These are phyloP conservation scores for Phenoliferia sp. DNA, from an alignment of 1,284 basidiomycete species.

Conservation along the genomic window DNA sequence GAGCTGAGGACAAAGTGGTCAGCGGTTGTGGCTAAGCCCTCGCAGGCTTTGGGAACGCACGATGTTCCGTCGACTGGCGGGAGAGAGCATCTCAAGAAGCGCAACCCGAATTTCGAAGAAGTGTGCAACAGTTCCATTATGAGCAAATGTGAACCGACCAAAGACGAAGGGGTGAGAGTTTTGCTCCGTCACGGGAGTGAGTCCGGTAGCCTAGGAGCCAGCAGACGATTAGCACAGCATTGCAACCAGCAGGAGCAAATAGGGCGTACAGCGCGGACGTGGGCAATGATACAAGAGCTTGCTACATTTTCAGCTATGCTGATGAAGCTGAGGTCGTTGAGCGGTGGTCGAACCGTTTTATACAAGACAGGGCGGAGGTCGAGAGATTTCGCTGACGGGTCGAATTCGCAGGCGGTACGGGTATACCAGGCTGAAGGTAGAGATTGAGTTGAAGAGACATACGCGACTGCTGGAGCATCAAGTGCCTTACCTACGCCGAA, in stretches of 20 bases:
- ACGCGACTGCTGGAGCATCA: neutral
- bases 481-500: neutral
- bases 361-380: neutral
- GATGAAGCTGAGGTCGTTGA: neutral
- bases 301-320: neutral
- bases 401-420: neutral
- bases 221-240: neutral
- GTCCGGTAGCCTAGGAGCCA: neutral
- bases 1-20: no score
- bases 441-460: neutral
- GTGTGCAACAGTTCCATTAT: neutral
- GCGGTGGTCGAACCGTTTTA: neutral
- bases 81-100: neutral
- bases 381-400: neutral
- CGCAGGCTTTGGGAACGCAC: no score
- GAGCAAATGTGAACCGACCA: neutral
- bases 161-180: neutral
- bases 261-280: neutral
- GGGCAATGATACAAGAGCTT: neutral
- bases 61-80: neutral
- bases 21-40: no score
- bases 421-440: neutral
- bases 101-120: neutral
- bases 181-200: neutral
- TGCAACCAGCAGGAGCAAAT: neutral